A percentile compares a stretch with the other conserved stretches of the same genome.
Evolutionary conservation across 2,329 filamentous ascomycete species (phyloP).

Genomic region (Diplodia seriata): DNA sequence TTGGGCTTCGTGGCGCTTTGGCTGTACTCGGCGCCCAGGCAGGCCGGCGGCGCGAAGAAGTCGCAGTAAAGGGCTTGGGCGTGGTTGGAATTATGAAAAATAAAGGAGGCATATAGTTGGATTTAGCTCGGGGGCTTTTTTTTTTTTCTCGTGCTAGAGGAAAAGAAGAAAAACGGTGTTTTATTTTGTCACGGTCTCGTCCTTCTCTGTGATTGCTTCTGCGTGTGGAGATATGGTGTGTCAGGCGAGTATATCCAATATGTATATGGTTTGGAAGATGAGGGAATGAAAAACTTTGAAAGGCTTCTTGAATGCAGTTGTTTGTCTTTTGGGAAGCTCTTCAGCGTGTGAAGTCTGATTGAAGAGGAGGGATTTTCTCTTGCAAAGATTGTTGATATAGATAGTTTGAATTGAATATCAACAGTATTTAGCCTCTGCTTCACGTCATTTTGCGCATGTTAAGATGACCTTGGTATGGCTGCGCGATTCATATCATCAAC

Average conservation of each 20-base stretch:
- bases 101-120: conserved; percentile 4
- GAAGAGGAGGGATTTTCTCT: neutral
- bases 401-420: neutral
- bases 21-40: conserved; percentile 75
- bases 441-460: no score
- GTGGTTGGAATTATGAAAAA: neutral
- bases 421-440: neutral
- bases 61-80: conserved; percentile 34
- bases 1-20: conserved; percentile 84
- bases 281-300: neutral
- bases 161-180: conserved; percentile 5
- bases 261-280: conserved; percentile 2
- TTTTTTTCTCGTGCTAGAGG: neutral
- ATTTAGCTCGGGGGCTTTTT: neutral
- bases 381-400: neutral
- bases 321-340: neutral
- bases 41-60: conserved; percentile 56
- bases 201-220: neutral
- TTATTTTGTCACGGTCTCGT: neutral
- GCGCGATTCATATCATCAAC: neutral
- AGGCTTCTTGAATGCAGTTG: neutral
- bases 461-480: neutral
- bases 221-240: neutral
- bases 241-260: conserved; percentile 12
- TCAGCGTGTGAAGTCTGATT: neutral